Evolutionary conservation across 495 filamentous ascomycete genomes (phyloP).

Genomic region (Amniculicola lignicola): DNA sequence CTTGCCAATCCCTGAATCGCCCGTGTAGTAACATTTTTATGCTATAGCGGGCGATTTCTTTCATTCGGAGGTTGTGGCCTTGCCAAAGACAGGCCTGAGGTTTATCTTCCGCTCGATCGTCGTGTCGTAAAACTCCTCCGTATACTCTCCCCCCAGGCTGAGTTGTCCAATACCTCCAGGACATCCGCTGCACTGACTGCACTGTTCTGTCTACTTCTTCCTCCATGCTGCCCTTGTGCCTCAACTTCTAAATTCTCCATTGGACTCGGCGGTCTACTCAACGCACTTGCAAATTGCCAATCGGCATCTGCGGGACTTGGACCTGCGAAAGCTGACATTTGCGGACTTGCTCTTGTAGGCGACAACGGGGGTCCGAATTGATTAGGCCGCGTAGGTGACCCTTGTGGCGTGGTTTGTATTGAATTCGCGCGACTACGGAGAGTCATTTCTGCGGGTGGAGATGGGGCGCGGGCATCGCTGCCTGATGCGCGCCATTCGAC

Average conservation of each 20-base stretch:
- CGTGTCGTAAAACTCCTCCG: constrained; percentile 80
- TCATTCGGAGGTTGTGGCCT: background rate
- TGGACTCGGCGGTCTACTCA: constrained; percentile 41
- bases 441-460: constrained; percentile 28
- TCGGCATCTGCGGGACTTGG: constrained; percentile 33
- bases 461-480: constrained; percentile 22
- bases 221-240: constrained; percentile 24
- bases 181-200: constrained; percentile 74
- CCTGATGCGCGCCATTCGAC: constrained; percentile 30
- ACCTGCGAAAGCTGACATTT: constrained; percentile 21
- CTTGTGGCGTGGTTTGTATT: constrained; percentile 38
- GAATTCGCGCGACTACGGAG: constrained; percentile 40
- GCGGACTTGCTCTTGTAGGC: constrained; percentile 30
- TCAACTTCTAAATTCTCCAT: too few species aligned
- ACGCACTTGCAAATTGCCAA: constrained; percentile 40
- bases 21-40: too few species aligned
- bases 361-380: constrained; percentile 6
- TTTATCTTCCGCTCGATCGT: constrained; percentile 40
- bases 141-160: constrained; percentile 90
- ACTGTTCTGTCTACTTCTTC: constrained; percentile 57
- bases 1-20: too few species aligned
- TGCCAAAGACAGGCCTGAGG: background rate
- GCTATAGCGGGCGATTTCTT: too few species aligned
- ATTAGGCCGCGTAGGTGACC: constrained; percentile 26
- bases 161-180: constrained; percentile 76